Evolutionary conservation across 176 grass and related monocot species (phyloP).

Genomic region (Oryza rufipogon): DNA sequence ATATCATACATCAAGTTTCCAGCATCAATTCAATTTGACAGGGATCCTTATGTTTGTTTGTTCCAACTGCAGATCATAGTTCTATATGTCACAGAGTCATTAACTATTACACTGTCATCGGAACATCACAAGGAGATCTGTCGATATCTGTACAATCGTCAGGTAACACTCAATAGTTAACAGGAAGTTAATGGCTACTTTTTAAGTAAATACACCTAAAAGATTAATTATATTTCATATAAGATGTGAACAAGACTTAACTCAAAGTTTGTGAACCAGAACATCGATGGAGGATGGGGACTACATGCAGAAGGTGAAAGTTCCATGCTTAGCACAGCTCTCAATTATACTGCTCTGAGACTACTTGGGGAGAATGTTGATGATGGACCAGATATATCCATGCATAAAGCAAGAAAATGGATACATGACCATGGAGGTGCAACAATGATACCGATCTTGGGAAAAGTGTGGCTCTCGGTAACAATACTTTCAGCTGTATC

Average conservation of each 20-base stretch:
- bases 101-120: conserved; percentile 46
- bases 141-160: conserved; percentile 70
- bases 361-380: conserved; percentile 55
- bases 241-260: conserved; percentile 17
- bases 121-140: conserved; percentile 68
- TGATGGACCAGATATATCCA: conserved; percentile 42
- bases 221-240: not conserved
- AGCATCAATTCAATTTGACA: conserved; percentile 14
- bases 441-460: conserved; percentile 59
- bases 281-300: conserved; percentile 75
- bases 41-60: conserved; percentile 4
- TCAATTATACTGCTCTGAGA: conserved; percentile 67
- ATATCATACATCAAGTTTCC: conserved; percentile 6
- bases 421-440: conserved; percentile 70
- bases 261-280: conserved; percentile 47
- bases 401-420: conserved; percentile 63
- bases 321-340: conserved; percentile 66
- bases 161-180: conserved; percentile 48
- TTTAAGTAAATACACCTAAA: not conserved
- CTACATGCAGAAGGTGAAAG: conserved; percentile 65
- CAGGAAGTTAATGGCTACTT: conserved; percentile 19
- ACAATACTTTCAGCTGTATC: conserved; percentile 19
- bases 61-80: conserved; percentile 65
- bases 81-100: conserved; percentile 61
- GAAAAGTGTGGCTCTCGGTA: conserved; percentile 75